A percentile compares a stretch with the other conserved stretches of the same genome.
These are phyloP conservation scores for Arachis stenosperma DNA, from an alignment of 306 rosid species.

Conservation along the genomic window DNA sequence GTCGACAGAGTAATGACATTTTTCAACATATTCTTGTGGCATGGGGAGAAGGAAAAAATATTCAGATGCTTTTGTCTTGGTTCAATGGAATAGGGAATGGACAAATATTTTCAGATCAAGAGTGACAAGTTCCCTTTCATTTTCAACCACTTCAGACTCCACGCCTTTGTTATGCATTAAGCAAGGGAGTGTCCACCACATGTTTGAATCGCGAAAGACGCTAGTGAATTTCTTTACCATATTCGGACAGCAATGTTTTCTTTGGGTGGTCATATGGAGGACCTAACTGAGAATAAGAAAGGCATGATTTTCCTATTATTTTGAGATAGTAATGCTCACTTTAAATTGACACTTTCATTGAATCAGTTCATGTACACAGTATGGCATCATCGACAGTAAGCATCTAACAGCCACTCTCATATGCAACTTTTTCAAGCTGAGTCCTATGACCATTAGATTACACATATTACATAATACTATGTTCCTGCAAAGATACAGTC, in stretches of 20 bases:
- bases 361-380: slow-evolving; percentile 16
- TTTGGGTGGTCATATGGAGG: not conserved
- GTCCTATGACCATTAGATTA: slow-evolving; percentile 8
- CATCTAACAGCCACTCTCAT: slow-evolving; percentile 1
- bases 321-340: not conserved
- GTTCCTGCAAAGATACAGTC: slow-evolving; percentile 19
- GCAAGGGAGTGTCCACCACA: not conserved
- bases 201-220: not conserved
- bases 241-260: not conserved
- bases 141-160: not conserved
- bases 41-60: not conserved
- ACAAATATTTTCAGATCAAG: not conserved
- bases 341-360: slow-evolving; percentile 10
- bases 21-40: not conserved
- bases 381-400: slow-evolving; percentile 2
- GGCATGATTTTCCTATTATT: not conserved
- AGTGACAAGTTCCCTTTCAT: not conserved
- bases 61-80: too few relatives aligned
- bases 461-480: slow-evolving; percentile 23
- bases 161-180: not conserved
- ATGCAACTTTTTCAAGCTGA: slow-evolving; percentile 5
- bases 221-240: not conserved
- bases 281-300: not conserved
- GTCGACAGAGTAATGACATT: not conserved
- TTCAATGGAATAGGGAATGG: not conserved